These are phyloP conservation scores for Salvia rosmarinus DNA, from an alignment of 257 asterid species.

Conservation along the genomic window DNA sequence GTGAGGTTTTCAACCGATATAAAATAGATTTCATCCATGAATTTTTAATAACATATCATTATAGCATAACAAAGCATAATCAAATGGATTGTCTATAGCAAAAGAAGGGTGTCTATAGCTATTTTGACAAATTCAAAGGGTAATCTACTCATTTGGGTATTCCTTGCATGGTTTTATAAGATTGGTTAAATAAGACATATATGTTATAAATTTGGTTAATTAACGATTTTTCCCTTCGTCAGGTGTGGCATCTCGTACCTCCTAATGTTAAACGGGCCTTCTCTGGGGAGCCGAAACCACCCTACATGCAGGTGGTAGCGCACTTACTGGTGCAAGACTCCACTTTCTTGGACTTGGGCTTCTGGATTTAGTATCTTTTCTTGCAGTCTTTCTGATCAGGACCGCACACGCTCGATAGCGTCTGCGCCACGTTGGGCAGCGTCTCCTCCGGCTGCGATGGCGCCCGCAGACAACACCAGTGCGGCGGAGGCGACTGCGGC, in stretches of 20 bases:
- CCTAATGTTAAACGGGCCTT: conserved; percentile 83
- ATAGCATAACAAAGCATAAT: no score
- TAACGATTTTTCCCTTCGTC: no score
- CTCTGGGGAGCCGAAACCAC: conserved; percentile 90
- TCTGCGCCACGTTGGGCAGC: conserved; percentile 74
- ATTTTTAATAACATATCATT: no score
- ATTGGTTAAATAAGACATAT: no score
- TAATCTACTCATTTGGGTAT: no score
- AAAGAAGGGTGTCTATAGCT: no score
- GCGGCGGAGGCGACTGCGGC: conserved; percentile 42
- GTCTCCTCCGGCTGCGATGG: conserved; percentile 62
- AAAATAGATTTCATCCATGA: no score
- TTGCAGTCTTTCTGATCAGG: conserved; percentile 56
- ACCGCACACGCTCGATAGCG: conserved; percentile 62
- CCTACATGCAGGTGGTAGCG: conserved; percentile 71
- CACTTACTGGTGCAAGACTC: conserved; percentile 82
- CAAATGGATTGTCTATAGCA: no score
- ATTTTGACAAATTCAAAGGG: no score
- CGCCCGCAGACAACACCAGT: conserved; percentile 48
- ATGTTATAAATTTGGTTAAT: no score
- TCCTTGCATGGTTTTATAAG: no score
- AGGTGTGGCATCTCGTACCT: conserved; percentile 43
- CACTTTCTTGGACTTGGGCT: conserved; percentile 82
- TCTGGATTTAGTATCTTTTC: conserved; percentile 65
- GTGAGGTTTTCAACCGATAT: no score